phyloP scores from a whole-genome alignment of 1,284 basidiomycete species.

The Leccinum holopus region DNA sequence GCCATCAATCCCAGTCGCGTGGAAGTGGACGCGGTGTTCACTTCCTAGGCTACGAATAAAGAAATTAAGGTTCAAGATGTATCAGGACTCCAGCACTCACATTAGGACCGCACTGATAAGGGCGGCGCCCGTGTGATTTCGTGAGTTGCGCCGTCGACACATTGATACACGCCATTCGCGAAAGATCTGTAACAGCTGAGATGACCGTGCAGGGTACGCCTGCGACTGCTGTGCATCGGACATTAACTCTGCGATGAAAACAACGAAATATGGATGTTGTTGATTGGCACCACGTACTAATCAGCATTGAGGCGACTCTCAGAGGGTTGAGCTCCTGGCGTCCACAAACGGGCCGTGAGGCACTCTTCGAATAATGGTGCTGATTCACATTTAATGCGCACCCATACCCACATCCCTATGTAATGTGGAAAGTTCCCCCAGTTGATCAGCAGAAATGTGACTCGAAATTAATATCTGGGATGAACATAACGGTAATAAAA shows the following conservation, averaged over 20 bases:
- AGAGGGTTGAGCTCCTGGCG: neutral
- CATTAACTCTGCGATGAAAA: slow-evolving; percentile 2
- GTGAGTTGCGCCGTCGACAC: neutral
- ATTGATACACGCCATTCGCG: neutral
- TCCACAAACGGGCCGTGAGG: neutral
- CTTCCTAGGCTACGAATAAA: neutral
- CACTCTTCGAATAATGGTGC: neutral
- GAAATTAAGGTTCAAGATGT: neutral
- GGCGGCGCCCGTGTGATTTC: neutral
- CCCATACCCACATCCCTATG: slow-evolving; percentile 6
- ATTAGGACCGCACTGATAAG: slow-evolving; percentile 1
- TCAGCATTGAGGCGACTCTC: neutral
- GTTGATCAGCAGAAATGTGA: slow-evolving; percentile 18
- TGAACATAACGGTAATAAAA: slow-evolving; percentile 30
- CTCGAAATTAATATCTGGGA: slow-evolving; percentile 18
- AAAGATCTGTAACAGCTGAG: neutral
- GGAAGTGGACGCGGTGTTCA: neutral
- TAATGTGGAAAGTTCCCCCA: slow-evolving; percentile 14
- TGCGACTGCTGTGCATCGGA: slow-evolving; percentile 6
- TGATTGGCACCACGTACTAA: slow-evolving; percentile 12
- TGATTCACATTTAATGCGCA: neutral
- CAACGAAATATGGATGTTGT: slow-evolving; percentile 1
- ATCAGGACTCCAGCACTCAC: slow-evolving; percentile 3
- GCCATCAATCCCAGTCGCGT: neutral
- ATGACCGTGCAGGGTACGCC: neutral